Conservation (phyloP, 768 basidiomycete species). For the Lepiota venenata region DNA sequence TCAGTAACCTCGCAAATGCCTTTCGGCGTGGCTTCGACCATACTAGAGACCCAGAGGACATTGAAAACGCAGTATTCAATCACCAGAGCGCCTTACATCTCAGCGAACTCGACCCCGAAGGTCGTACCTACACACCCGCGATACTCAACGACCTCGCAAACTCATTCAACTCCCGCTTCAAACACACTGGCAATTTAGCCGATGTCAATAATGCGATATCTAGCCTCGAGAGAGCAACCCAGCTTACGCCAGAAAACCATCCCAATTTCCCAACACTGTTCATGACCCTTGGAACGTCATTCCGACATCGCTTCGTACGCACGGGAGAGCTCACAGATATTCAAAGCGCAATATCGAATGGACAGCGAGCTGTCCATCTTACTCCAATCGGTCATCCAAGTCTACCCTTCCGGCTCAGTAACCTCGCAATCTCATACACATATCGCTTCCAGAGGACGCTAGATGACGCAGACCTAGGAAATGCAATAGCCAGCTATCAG, state of each 20-base stretch:
- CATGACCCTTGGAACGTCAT: constrained; percentile 18
- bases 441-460: background rate
- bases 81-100: background rate
- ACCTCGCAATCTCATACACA: constrained; percentile 19
- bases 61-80: background rate
- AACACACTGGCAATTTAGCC: background rate
- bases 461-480: background rate
- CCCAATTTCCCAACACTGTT: background rate
- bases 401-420: constrained; percentile 12
- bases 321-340: constrained; percentile 19
- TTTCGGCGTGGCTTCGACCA: background rate
- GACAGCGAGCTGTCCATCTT: constrained; percentile 14
- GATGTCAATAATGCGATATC: background rate
- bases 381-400: constrained; percentile 15
- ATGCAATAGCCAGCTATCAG: background rate
- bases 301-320: background rate
- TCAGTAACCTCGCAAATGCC: too few relatives aligned
- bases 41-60: background rate
- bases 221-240: background rate
- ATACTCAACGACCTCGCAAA: background rate
- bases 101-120: background rate
- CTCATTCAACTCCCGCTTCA: constrained; percentile 17
- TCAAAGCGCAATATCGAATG: constrained; percentile 15
- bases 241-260: background rate
- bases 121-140: background rate